Evolutionary conservation across 306 rosid species (phyloP).

Genomic region (Geum urbanum): DNA sequence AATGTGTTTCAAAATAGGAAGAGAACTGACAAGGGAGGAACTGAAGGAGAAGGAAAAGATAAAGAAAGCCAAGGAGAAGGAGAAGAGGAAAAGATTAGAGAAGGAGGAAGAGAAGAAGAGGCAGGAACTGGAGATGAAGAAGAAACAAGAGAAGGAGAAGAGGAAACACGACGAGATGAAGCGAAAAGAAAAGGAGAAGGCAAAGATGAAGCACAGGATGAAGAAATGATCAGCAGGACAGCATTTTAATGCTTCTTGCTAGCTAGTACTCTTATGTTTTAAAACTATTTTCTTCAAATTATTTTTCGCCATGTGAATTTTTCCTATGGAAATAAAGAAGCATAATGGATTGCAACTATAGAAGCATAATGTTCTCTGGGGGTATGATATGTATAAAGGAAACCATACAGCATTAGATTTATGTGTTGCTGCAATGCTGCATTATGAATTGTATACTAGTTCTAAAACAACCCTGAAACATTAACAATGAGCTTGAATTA

Average conservation of each 20-base stretch:
- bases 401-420: no score
- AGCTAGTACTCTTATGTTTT: background rate
- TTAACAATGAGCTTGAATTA: no score
- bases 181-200: conserved; percentile 14
- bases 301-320: background rate
- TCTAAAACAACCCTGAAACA: no score
- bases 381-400: no score
- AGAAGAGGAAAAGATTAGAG: conserved; percentile 5
- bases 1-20: conserved; percentile 48
- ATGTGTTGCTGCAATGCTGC: no score
- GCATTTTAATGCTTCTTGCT: background rate
- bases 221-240: conserved; percentile 17
- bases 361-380: no score
- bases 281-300: background rate
- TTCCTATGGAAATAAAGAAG: background rate
- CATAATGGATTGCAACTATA: background rate
- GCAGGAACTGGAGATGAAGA: conserved; percentile 14
- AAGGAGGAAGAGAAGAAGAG: conserved; percentile 19
- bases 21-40: conserved; percentile 40
- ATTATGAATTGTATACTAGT: no score
- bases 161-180: conserved; percentile 4
- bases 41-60: conserved; percentile 38
- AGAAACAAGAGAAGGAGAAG: conserved; percentile 13
- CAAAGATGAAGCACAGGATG: conserved; percentile 26
- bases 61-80: conserved; percentile 34